A percentile compares a stretch with the other conserved stretches of the same genome.
These are phyloP conservation scores for Suhomyces wounanorum DNA, from an alignment of 1,139 yeast genomes.

Conservation along the genomic window DNA sequence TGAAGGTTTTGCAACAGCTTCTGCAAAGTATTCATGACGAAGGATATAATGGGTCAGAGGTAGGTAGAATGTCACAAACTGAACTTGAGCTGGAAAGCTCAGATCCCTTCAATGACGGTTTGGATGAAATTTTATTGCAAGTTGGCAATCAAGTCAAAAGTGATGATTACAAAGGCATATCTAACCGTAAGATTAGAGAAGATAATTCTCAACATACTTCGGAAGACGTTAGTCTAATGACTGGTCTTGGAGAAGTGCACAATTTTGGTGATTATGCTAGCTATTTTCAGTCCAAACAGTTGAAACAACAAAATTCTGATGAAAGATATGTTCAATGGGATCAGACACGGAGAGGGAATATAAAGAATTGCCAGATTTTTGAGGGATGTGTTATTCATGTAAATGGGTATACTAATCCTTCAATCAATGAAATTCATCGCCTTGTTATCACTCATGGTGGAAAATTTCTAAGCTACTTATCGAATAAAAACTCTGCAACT, in stretches of 20 bases:
- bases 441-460: slow-evolving; percentile 82
- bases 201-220: not conserved
- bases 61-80: too few relatives aligned
- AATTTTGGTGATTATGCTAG: slow-evolving; percentile 70
- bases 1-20: slow-evolving; percentile 34
- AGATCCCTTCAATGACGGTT: slow-evolving; percentile 46
- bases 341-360: slow-evolving; percentile 32
- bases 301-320: slow-evolving; percentile 72
- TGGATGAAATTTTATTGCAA: slow-evolving; percentile 28
- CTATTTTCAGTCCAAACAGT: slow-evolving; percentile 67
- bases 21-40: slow-evolving; percentile 15
- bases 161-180: slow-evolving; percentile 11
- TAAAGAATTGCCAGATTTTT: slow-evolving; percentile 44
- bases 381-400: slow-evolving; percentile 67
- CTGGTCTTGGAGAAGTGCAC: slow-evolving; percentile 35
- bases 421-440: slow-evolving; percentile 69
- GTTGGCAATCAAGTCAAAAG: slow-evolving; percentile 2
- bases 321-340: slow-evolving; percentile 54
- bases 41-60: slow-evolving; percentile 8
- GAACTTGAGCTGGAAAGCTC: slow-evolving; percentile 18
- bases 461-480: slow-evolving; percentile 63
- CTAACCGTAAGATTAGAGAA: slow-evolving; percentile 16
- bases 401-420: slow-evolving; percentile 85
- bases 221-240: not conserved
- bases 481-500: slow-evolving; percentile 72